Evolutionary conservation across 129 eudicot genomes (phyloP).

Genomic region (Flaveria brownii): DNA sequence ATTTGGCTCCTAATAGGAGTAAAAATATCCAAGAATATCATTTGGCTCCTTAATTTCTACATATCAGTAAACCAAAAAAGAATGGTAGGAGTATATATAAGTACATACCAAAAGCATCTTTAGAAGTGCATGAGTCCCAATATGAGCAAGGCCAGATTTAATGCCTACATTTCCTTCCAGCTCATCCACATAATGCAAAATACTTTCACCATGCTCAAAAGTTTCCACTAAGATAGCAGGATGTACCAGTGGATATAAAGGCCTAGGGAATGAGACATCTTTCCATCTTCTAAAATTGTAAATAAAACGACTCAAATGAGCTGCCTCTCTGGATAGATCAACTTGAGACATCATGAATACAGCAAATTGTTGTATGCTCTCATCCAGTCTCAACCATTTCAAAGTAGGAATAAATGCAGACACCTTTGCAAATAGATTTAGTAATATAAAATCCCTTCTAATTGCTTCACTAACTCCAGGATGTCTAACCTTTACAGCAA

Average conservation of each 20-base stretch:
- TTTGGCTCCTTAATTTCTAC: constrained; percentile 5
- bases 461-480: constrained; percentile 92
- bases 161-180: constrained; percentile 65
- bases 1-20: too few species aligned
- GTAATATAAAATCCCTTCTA: constrained; percentile 70
- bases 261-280: constrained; percentile 94
- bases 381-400: constrained; percentile 89
- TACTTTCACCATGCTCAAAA: constrained; percentile 84
- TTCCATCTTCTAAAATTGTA: constrained; percentile 88
- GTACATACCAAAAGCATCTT: constrained; percentile 83
- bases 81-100: neutral
- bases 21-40: neutral
- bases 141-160: constrained; percentile 82
- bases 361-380: constrained; percentile 88
- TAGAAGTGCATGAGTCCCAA: constrained; percentile 89
- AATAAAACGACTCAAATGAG: constrained; percentile 88
- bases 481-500: constrained; percentile 95
- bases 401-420: constrained; percentile 63
- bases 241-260: constrained; percentile 92
- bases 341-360: constrained; percentile 98
- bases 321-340: constrained; percentile 98
- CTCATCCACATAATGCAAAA: constrained; percentile 68
- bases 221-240: constrained; percentile 98
- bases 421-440: constrained; percentile 65
- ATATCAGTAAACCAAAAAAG: neutral